Base-by-base conservation (phyloP, 345 rosid genomes). In the Lumnitzera littorea region DNA sequence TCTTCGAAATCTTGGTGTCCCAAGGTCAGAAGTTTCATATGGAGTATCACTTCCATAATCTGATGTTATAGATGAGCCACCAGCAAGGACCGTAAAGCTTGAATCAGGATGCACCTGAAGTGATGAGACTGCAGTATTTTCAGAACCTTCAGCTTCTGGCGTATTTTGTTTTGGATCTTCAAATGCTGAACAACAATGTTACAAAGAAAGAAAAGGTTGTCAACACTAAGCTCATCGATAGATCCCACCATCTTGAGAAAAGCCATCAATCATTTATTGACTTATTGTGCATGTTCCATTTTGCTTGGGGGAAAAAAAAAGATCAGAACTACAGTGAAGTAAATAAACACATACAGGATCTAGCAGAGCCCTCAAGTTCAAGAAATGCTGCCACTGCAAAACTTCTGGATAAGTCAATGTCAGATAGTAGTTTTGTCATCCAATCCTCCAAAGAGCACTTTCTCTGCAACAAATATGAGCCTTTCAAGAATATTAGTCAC, bases 11-110 rank as follows among this genome's bases (percentile, higher is more conserved):
- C 84, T 78, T 63, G 96, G 95, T 56, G 96, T 86, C 68, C 96
- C 96, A 78, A 82, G 48, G 55, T 91, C 99, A 67, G 98, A 95
- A 46, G 92, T 77, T 70, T 91, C 99, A 69, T 82, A 91, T 69
- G 87, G 95, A 74, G 88, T 86, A 69, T 95, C 97, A 69, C 97
- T 95, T 48, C 97, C 97, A 79, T 83, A 86, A 69, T 95, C 99
- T 29, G 99, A 88, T 50, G 88, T 68, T 41, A 95, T 62, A 49
- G 97, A 87, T 55, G 88, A 85, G 80, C 86, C 62, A 53, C 84
- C 91, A 52, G 82, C 74, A 72, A 72, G 53, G 51, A 66, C 78
- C 71, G 87, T 78, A 58, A 76, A 59, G 66, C 82, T 78, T 67
- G 84, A 81, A 70, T 74, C 63, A 60, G 76, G 68, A 71, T 77